Evolutionary conservation across 192 early-diverging fungal species (phyloP).

Genomic region (Backusella westeae): DNA sequence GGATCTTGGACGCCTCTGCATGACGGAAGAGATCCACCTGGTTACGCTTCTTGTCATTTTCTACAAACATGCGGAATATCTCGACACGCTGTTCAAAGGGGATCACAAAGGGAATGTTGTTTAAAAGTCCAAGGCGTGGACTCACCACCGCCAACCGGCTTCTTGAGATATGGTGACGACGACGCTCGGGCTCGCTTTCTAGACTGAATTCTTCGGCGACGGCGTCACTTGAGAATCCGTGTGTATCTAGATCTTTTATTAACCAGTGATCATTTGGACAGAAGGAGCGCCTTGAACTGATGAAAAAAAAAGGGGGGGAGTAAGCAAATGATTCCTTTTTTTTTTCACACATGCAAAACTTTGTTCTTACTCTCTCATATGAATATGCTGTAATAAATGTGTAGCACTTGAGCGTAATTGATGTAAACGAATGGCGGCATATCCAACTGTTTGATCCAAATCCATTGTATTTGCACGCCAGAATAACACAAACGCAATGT

Average conservation of each 20-base stretch:
- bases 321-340: background rate
- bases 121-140: conserved; percentile 63
- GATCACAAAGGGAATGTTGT: conserved; percentile 88
- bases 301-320: background rate
- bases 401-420: conserved; percentile 63
- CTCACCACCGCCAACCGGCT: conserved; percentile 37
- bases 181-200: conserved; percentile 21
- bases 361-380: conserved; percentile 63
- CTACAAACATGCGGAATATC: conserved; percentile 79
- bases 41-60: conserved; percentile 56
- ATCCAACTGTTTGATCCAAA: conserved; percentile 23
- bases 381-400: conserved; percentile 69
- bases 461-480: conserved; percentile 59
- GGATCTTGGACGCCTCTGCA: conserved; percentile 53
- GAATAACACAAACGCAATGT: conserved; percentile 72
- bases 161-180: conserved; percentile 11
- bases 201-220: conserved; percentile 53
- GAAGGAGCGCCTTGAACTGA: conserved; percentile 65
- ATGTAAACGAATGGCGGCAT: conserved; percentile 41
- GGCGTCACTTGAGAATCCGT: conserved; percentile 49
- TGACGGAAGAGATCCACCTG: conserved; percentile 21
- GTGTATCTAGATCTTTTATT: conserved; percentile 58
- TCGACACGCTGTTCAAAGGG: conserved; percentile 87
- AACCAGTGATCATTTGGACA: conserved; percentile 70
- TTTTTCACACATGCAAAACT: background rate